phyloP scores from a whole-genome alignment of 495 filamentous ascomycete species.

The Hypoxylon subgilvum region DNA sequence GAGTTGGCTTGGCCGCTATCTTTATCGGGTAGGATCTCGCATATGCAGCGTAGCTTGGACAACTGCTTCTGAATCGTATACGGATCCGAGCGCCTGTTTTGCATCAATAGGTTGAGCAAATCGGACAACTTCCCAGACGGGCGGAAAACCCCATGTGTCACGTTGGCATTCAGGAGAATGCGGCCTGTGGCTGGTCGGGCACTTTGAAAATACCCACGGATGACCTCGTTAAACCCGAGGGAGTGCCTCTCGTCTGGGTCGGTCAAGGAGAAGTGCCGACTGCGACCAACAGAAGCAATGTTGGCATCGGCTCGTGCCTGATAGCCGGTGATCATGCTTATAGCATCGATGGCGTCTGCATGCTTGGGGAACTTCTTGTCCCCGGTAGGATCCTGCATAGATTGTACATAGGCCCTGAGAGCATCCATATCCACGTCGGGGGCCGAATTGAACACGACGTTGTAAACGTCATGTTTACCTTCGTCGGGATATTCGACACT shows the following conservation, averaged over 20 bases:
- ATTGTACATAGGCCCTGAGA: slow-evolving; percentile 59
- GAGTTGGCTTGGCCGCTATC: no score
- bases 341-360: slow-evolving; percentile 51
- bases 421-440: slow-evolving; percentile 53
- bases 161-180: slow-evolving; percentile 66
- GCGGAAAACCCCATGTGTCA: slow-evolving; percentile 57
- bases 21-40: slow-evolving; percentile 52
- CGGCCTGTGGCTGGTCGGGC: slow-evolving; percentile 69
- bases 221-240: slow-evolving; percentile 42
- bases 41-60: slow-evolving; percentile 49
- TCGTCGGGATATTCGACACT: slow-evolving; percentile 55
- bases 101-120: slow-evolving; percentile 36
- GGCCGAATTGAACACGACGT: slow-evolving; percentile 52
- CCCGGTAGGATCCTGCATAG: slow-evolving; percentile 46
- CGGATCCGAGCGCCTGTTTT: not conserved
- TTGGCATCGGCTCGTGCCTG: slow-evolving; percentile 42
- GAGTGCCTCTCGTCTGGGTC: slow-evolving; percentile 30
- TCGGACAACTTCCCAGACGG: slow-evolving; percentile 26
- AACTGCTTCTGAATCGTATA: slow-evolving; percentile 46
- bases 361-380: slow-evolving; percentile 50
- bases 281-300: slow-evolving; percentile 46
- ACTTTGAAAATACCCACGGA: slow-evolving; percentile 73
- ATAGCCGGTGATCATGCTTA: slow-evolving; percentile 57
- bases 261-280: slow-evolving; percentile 49
- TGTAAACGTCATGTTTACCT: slow-evolving; percentile 46